A percentile compares a stretch with the other conserved stretches of the same genome.
Conservation (phyloP, 1,284 basidiomycete species). For the Apiotrichum veenhuisii region DNA sequence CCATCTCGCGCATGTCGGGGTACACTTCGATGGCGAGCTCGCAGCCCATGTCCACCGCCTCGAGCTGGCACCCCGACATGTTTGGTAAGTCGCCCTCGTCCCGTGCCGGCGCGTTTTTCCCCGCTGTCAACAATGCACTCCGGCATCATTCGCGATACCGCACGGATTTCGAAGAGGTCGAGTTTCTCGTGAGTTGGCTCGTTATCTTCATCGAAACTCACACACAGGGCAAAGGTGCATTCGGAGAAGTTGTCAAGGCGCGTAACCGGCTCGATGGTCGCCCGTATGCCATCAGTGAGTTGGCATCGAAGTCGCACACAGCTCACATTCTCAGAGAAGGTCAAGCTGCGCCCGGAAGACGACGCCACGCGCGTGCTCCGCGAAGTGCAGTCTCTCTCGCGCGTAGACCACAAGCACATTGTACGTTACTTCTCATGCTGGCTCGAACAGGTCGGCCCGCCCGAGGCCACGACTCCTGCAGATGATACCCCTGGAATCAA, state of each 20-base stretch:
- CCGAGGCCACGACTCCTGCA: slow-evolving; percentile 9
- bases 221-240: slow-evolving; percentile 80
- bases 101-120: slow-evolving; percentile 26
- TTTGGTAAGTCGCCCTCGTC: slow-evolving; percentile 33
- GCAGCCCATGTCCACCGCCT: slow-evolving; percentile 2
- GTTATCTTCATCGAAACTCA: neutral
- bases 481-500: neutral
- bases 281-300: slow-evolving; percentile 49
- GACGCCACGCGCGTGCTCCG: slow-evolving; percentile 84
- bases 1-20: slow-evolving; percentile 1
- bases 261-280: slow-evolving; percentile 64
- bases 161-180: slow-evolving; percentile 50
- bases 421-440: slow-evolving; percentile 65
- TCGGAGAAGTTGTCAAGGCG: slow-evolving; percentile 91
- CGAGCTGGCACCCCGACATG: slow-evolving; percentile 15
- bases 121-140: slow-evolving; percentile 16
- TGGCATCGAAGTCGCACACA: neutral
- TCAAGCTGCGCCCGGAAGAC: slow-evolving; percentile 71
- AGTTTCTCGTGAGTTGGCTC: slow-evolving; percentile 40
- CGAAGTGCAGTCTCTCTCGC: slow-evolving; percentile 83
- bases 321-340: slow-evolving; percentile 66
- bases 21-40: neutral
- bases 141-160: slow-evolving; percentile 42
- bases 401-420: slow-evolving; percentile 82
- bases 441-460: slow-evolving; percentile 43